Percentiles rank a stretch among this genome's conserved stretches.
phyloP scores from a whole-genome alignment of 805 yeast genomes.

The Sugiyamaella marilandica region DNA sequence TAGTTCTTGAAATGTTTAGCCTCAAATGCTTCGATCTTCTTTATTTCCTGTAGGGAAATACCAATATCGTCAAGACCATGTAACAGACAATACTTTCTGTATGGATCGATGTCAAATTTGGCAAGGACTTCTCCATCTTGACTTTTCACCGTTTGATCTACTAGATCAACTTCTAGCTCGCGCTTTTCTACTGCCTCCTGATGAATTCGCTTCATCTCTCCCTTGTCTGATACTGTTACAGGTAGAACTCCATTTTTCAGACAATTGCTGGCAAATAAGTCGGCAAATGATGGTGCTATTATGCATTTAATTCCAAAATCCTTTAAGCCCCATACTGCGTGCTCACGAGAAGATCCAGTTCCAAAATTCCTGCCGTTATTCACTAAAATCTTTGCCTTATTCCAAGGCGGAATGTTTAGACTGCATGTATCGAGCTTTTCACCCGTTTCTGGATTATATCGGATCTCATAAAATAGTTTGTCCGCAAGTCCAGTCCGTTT shows the following conservation, averaged over 20 bases:
- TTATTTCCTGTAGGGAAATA: constrained; percentile 83
- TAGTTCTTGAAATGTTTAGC: constrained; percentile 49
- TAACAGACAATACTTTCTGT: constrained; percentile 89
- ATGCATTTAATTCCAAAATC: constrained; percentile 95
- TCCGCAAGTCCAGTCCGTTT: constrained; percentile 87
- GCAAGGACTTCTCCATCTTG: constrained; percentile 68
- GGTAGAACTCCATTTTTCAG: constrained; percentile 93
- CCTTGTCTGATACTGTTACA: constrained; percentile 76
- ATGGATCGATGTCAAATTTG: constrained; percentile 80
- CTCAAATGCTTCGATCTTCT: constrained; percentile 68
- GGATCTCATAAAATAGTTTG: constrained; percentile 86
- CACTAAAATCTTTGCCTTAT: constrained; percentile 71
- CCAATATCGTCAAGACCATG: constrained; percentile 97
- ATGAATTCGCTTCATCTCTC: constrained; percentile 61
- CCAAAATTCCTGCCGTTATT: constrained; percentile 97
- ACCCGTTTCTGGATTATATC: constrained; percentile 54
- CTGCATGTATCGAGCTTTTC: constrained; percentile 81
- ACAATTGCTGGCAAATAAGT: constrained; percentile 94
- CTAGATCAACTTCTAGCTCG: constrained; percentile 72
- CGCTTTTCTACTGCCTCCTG: constrained; percentile 76
- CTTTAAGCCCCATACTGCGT: constrained; percentile 98
- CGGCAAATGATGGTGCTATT: constrained; percentile 97
- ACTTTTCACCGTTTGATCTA: constrained; percentile 70
- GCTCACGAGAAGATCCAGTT: constrained; percentile 98
- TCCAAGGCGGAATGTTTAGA: constrained; percentile 78